phyloP scores from a whole-genome alignment of 2,329 filamentous ascomycete species.

The Calonectria leucothoes region DNA sequence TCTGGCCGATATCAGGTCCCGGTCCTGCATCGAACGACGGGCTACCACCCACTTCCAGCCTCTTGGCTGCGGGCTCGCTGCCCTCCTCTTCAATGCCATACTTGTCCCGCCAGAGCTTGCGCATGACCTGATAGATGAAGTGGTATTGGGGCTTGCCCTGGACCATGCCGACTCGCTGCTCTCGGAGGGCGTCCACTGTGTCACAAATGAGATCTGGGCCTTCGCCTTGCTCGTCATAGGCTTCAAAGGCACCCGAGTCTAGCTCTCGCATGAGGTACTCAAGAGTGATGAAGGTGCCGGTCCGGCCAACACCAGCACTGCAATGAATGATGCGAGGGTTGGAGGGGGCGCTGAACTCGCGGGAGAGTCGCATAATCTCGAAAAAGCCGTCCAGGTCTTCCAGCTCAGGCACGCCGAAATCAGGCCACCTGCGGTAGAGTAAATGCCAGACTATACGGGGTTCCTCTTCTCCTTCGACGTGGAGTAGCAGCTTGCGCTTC shows the following conservation, averaged over 20 bases:
- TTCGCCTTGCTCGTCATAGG: constrained; percentile 50
- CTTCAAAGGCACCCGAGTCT: constrained; percentile 75
- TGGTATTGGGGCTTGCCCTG: constrained; percentile 86
- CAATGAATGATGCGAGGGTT: constrained; percentile 84
- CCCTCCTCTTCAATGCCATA: constrained; percentile 58
- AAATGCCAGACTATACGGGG: constrained; percentile 82
- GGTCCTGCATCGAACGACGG: constrained; percentile 49
- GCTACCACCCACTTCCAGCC: constrained; percentile 61
- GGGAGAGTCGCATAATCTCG: constrained; percentile 75
- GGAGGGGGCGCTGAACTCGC: constrained; percentile 63
- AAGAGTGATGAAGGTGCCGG: constrained; percentile 95
- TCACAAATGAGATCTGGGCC: constrained; percentile 76
- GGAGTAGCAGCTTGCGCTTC: constrained; percentile 77
- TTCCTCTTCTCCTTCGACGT: constrained; percentile 57
- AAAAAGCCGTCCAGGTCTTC: constrained; percentile 76
- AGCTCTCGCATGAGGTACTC: constrained; percentile 90
- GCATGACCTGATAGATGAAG: constrained; percentile 90
- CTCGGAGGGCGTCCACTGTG: constrained; percentile 82
- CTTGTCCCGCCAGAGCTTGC: constrained; percentile 78
- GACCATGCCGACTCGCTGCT: constrained; percentile 96
- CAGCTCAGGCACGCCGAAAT: constrained; percentile 83
- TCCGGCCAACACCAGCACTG: constrained; percentile 93
- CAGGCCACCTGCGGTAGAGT: constrained; percentile 88
- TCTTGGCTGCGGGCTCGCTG: constrained; percentile 63
- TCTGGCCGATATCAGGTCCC: constrained; percentile 26